A percentile compares a stretch with the other conserved stretches of the same genome.
These are phyloP conservation scores for Trypanosoma vivax DNA, from an alignment of 208 protist species.

Conservation along the genomic window DNA sequence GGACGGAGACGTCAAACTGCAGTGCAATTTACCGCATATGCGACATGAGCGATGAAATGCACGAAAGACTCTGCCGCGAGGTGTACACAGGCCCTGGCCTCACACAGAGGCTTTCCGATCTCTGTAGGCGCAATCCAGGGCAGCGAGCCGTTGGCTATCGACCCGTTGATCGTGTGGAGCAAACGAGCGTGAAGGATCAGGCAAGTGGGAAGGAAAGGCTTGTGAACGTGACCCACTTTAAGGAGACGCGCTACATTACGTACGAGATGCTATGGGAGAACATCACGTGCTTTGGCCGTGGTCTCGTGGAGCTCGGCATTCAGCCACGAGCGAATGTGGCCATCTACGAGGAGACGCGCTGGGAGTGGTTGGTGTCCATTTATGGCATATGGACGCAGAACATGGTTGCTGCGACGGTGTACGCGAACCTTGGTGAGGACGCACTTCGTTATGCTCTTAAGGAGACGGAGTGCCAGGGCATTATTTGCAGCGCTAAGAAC, in stretches of 20 bases:
- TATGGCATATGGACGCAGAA: constrained; percentile 69
- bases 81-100: constrained; percentile 23
- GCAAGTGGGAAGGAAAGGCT: constrained; percentile 24
- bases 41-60: constrained; percentile 21
- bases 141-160: constrained; percentile 32
- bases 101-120: constrained; percentile 20
- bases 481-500: constrained; percentile 61
- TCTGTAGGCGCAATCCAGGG: constrained; percentile 10
- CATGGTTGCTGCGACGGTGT: constrained; percentile 66
- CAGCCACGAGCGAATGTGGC: constrained; percentile 30
- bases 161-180: constrained; percentile 19
- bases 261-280: constrained; percentile 31
- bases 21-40: constrained; percentile 41
- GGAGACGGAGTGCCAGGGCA: constrained; percentile 52
- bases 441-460: constrained; percentile 55
- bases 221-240: constrained; percentile 48
- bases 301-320: constrained; percentile 44
- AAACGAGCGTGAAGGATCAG: constrained; percentile 20
- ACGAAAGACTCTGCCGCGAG: constrained; percentile 15
- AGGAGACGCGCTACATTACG: constrained; percentile 19
- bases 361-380: constrained; percentile 67
- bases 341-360: constrained; percentile 81
- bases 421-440: constrained; percentile 81
- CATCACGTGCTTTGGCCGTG: constrained; percentile 39
- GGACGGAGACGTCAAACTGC: constrained; percentile 24